Base-by-base conservation (phyloP, 345 rosid species). In the Turnera subulata region DNA sequence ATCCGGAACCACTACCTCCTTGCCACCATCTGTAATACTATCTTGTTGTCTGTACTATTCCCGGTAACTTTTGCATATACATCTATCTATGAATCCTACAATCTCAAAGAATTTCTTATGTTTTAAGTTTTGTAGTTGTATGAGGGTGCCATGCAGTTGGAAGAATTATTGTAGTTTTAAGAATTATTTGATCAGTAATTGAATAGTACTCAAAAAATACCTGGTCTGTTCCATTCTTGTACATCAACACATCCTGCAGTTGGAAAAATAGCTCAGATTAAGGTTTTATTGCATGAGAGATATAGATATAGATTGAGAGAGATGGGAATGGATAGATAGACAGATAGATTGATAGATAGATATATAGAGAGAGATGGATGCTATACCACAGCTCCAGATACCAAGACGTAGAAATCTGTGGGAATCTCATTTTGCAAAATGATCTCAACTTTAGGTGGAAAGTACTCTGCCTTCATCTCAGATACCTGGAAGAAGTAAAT, bases 401-500 rank as follows among this genome's bases (percentile, higher is more conserved):
- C 89, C 67, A 93, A 53, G 25, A 89, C 70, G 78, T 86, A 93
- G 80, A 93, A 85, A 60, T 93, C 99, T 23, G 96, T 85, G 16
- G 97, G 91, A 63, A 86, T 78, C 69, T 89, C 97, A 64, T 93
- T 93, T 45, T 86, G 94, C 54, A 93, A 66, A 29, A 89, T 83
- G 39, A 89, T 89, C 58, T 92, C 99, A 54, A 92, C 81, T 61
- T 83, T 89, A 0, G 97, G 99, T n/a, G 96, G 97, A 67, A 84
- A 89, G 66, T 84, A 86, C 71, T 89, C 96, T 61, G 93, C 98
- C 63, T 76, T 82, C 79, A 89, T 73, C 53, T 86, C 91, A 0
- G 91, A 78, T 35, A 92, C 89, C 97, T 89, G 76, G 29, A 64
- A 56, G 14, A 53, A 57, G 38, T 29, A 4, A n/a, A 29, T 29